These are phyloP conservation scores for Hypholoma sublateritium DNA, from an alignment of 768 basidiomycete genomes.

Conservation along the genomic window DNA sequence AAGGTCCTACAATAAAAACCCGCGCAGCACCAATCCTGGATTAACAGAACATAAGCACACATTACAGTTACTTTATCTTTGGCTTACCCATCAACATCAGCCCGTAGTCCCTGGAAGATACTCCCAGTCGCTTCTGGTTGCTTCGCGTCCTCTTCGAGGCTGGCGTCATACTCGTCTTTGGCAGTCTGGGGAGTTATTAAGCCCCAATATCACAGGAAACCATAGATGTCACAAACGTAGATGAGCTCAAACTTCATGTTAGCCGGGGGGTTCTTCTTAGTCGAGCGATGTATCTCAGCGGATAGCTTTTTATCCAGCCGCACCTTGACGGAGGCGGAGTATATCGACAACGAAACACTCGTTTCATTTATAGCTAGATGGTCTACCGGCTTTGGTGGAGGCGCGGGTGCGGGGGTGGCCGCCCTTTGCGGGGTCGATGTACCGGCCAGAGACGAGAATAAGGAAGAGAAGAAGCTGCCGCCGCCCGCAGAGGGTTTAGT, in stretches of 20 bases:
- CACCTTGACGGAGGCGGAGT: conserved; percentile 66
- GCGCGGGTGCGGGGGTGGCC: conserved; percentile 31
- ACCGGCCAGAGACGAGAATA: conserved; percentile 40
- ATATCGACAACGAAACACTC: conserved; percentile 61
- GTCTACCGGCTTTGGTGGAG: conserved; percentile 32
- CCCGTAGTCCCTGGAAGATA: conserved; percentile 84
- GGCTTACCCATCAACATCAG: conserved; percentile 78
- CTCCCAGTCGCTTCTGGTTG: conserved; percentile 66
- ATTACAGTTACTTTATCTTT: background rate
- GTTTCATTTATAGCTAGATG: conserved; percentile 45
- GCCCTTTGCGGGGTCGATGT: conserved; percentile 35
- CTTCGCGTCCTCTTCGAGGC: conserved; percentile 63
- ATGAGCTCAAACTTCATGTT: conserved; percentile 80
- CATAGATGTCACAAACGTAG: conserved; percentile 51
- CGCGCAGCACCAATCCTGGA: conserved; percentile 63
- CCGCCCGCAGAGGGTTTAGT: conserved; percentile 30
- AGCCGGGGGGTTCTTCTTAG: conserved; percentile 90
- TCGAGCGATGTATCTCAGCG: conserved; percentile 80
- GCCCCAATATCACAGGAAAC: background rate
- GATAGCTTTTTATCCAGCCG: conserved; percentile 63
- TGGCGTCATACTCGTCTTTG: conserved; percentile 78
- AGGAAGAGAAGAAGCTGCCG: conserved; percentile 49
- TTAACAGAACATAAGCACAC: background rate
- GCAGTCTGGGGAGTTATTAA: conserved; percentile 54
- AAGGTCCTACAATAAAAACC: conserved; percentile 76